Evolutionary conservation across 2,329 filamentous ascomycete genomes (phyloP), one percentile per base, ranked within the genome.

Genomic region (Penicillium sp.): DNA sequence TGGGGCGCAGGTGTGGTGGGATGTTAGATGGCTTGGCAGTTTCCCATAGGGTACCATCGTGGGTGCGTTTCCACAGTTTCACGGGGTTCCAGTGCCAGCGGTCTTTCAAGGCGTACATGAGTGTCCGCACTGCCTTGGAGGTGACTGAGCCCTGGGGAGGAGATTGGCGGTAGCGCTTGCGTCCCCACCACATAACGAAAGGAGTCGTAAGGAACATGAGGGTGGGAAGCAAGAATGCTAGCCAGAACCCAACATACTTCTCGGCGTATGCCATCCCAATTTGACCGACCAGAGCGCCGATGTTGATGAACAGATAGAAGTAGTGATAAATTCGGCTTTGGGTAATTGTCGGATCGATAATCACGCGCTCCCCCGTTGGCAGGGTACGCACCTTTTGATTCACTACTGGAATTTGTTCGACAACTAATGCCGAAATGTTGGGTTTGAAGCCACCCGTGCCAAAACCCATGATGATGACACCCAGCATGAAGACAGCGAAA

Each of bases 381-480:
- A 79, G 75, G 2, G 79, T 82, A 63, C 83, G 78, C 53, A 90
- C 80, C 48, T 80, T 81, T 61, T 86, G 82, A 58, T 80, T 82
- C 5, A 78, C 81, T 56, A 85, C 82, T 31, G 78, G 80, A 70
- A 88, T 87, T 72, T 91, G 88, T 67, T 91, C 88, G 21, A 87
- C 87, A 54, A 91, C 83, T 21, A 90, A 76, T 0, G 88, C 86
- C 0, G 87, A 86, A 44, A 93, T 89, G 69, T 93, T 93, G 61
- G 88, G 84, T 79, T 93, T 93, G 83, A 93, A 91, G 68, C 90
- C 88, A 60, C 90, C 90, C 1, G 89, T 90, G 41, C 90, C 90
- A 29, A 90, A 73, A 21, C 88, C 88, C 69, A 91, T 84, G 68
- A 91, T 82, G 46, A 90, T 73, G 62, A 90, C 80, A 26, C 85